These are phyloP conservation scores for Leishmania turanica DNA, from an alignment of 208 protist genomes.

Conservation along the genomic window DNA sequence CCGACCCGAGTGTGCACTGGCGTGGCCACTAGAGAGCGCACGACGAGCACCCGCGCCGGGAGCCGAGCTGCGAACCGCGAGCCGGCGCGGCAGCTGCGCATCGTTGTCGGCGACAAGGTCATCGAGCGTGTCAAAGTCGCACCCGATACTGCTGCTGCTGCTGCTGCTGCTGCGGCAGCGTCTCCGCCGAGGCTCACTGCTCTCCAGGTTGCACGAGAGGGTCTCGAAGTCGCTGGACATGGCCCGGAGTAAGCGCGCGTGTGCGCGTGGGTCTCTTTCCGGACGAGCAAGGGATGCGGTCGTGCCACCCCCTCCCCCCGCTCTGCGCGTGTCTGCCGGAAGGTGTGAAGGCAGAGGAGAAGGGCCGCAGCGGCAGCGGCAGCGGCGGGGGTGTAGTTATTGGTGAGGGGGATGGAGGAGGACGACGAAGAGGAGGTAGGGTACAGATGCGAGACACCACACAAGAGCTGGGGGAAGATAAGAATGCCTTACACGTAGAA, in stretches of 20 bases:
- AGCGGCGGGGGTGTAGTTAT: too few species aligned
- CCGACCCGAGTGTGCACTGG: not conserved
- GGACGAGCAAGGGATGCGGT: not conserved
- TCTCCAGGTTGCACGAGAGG: conserved; percentile 25
- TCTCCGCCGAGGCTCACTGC: not conserved
- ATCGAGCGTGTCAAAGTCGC: conserved; percentile 23
- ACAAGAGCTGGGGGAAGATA: not conserved
- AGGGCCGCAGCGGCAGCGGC: not conserved
- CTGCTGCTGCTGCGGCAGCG: not conserved
- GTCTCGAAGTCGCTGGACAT: conserved; percentile 38
- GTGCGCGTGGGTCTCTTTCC: not conserved
- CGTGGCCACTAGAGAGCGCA: not conserved
- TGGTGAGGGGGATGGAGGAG: not conserved
- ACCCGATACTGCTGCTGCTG: not conserved
- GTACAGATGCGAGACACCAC: too few species aligned
- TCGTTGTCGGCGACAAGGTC: conserved; percentile 14
- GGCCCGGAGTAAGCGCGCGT: not conserved
- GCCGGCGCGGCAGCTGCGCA: conserved; percentile 4
- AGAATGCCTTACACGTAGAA: not conserved
- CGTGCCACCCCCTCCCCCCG: too few species aligned
- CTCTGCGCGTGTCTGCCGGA: too few species aligned
- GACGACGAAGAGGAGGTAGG: not conserved
- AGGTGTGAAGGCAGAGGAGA: not conserved
- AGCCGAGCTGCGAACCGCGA: not conserved
- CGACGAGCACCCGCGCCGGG: not conserved